phyloP scores from a whole-genome alignment of 1,139 yeast species.

The Debaryomycetaceae sp. region DNA sequence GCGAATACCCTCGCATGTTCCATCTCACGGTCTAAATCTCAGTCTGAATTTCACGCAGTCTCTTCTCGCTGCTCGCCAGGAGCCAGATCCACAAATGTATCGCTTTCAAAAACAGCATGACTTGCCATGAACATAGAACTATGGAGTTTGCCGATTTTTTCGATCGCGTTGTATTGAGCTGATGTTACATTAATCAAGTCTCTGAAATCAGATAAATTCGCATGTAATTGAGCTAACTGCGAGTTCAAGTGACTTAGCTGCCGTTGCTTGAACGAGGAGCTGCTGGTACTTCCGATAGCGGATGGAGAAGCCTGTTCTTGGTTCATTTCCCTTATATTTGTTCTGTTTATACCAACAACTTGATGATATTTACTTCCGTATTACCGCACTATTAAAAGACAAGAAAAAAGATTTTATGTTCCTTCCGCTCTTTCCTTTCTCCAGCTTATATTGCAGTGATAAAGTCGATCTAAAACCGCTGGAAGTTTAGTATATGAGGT shows the following conservation, averaged over 20 bases:
- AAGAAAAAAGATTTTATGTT: neutral
- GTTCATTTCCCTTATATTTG: slow-evolving; percentile 3
- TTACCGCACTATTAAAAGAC: neutral
- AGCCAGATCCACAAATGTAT: slow-evolving; percentile 17
- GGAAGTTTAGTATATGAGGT: neutral
- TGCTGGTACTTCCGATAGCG: slow-evolving; percentile 3
- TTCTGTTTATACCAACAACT: neutral
- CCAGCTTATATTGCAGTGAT: neutral
- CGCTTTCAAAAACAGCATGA: slow-evolving; percentile 59
- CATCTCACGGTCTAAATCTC: too few species aligned
- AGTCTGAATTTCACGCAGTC: too few species aligned
- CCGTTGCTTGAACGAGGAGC: slow-evolving; percentile 33
- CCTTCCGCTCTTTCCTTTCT: neutral
- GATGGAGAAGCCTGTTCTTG: slow-evolving; percentile 4
- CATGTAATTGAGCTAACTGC: slow-evolving; percentile 60
- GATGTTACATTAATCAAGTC: slow-evolving; percentile 52
- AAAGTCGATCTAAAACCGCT: neutral
- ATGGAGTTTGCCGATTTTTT: slow-evolving; percentile 57
- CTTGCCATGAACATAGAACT: slow-evolving; percentile 65
- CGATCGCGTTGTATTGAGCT: slow-evolving; percentile 54
- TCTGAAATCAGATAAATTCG: slow-evolving; percentile 56
- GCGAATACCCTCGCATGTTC: too few species aligned
- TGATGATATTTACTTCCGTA: neutral
- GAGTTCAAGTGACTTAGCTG: slow-evolving; percentile 61
- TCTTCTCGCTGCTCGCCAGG: neutral